Evolutionary conservation across 768 basidiomycete species (phyloP).

Genomic region (Fistulinella prunicolor): DNA sequence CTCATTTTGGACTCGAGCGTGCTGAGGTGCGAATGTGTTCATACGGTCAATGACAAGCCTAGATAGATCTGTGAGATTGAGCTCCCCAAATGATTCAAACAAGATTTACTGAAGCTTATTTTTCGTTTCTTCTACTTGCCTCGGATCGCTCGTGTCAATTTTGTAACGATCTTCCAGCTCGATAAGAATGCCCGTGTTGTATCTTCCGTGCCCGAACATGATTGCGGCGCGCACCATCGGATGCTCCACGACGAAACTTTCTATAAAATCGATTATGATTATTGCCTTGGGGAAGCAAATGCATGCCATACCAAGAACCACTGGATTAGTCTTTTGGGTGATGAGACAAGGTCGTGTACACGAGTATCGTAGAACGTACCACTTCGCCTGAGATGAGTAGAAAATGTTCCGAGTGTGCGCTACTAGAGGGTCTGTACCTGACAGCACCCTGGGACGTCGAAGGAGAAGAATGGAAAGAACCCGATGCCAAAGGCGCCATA

Average conservation of each 20-base stretch:
- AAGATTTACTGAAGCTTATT: slow-evolving; percentile 14
- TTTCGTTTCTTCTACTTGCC: slow-evolving; percentile 10
- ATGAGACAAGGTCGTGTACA: background rate
- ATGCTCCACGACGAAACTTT: slow-evolving; percentile 16
- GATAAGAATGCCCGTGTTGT: slow-evolving; percentile 15
- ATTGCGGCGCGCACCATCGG: slow-evolving; percentile 14
- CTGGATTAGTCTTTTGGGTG: slow-evolving; percentile 13
- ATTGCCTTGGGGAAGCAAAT: background rate
- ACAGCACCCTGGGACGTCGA: background rate
- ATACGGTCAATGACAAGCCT: slow-evolving; percentile 17
- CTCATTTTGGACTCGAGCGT: slow-evolving; percentile 22
- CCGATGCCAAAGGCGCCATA: background rate
- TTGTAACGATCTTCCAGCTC: slow-evolving; percentile 8
- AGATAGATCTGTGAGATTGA: background rate
- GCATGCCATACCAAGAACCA: slow-evolving; percentile 13
- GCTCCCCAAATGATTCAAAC: background rate
- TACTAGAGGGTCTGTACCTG: background rate
- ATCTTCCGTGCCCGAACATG: slow-evolving; percentile 24
- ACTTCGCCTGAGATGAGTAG: slow-evolving; percentile 16
- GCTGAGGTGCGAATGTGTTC: slow-evolving; percentile 22
- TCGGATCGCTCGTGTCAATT: slow-evolving; percentile 9
- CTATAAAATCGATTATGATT: slow-evolving; percentile 2
- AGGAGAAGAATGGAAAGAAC: background rate
- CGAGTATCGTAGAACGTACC: slow-evolving; percentile 6
- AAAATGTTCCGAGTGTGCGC: slow-evolving; percentile 2